phyloP scores from a whole-genome alignment of 1,139 yeast genomes.

The Suhomyces coccinellae region DNA sequence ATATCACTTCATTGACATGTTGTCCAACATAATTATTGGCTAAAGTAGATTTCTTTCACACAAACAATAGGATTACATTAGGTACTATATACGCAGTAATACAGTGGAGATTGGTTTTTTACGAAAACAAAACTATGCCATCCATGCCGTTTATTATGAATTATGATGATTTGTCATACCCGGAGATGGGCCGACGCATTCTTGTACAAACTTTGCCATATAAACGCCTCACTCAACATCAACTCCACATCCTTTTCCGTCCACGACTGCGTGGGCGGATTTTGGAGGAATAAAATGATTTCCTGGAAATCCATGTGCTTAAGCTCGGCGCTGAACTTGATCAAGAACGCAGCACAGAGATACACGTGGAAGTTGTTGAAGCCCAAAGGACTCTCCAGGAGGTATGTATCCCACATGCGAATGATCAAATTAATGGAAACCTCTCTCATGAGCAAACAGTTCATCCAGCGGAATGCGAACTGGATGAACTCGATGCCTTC shows the following conservation, averaged over 20 bases:
- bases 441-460: conserved; percentile 94
- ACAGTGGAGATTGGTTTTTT: too few species aligned
- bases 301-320: conserved; percentile 94
- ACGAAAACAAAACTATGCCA: too few species aligned
- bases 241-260: conserved; percentile 86
- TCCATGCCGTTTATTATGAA: neutral
- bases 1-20: too few species aligned
- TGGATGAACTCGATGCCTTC: conserved; percentile 93
- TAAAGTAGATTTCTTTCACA: too few species aligned
- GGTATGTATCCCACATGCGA: conserved; percentile 97
- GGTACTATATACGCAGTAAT: too few species aligned
- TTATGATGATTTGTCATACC: too few species aligned
- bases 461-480: conserved; percentile 98
- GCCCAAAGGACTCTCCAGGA: conserved; percentile 85
- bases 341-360: conserved; percentile 96
- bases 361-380: conserved; percentile 92
- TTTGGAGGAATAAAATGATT: conserved; percentile 83
- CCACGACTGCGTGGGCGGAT: conserved; percentile 86
- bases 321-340: conserved; percentile 77
- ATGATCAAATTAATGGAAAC: conserved; percentile 73
- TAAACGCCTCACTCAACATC: conserved; percentile 89
- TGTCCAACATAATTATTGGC: too few species aligned
- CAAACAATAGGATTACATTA: too few species aligned
- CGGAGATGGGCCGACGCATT: conserved; percentile 83
- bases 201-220: conserved; percentile 92